phyloP scores from a whole-genome alignment of 2,329 filamentous ascomycete species.

The Emergomyces pasteurianus region DNA sequence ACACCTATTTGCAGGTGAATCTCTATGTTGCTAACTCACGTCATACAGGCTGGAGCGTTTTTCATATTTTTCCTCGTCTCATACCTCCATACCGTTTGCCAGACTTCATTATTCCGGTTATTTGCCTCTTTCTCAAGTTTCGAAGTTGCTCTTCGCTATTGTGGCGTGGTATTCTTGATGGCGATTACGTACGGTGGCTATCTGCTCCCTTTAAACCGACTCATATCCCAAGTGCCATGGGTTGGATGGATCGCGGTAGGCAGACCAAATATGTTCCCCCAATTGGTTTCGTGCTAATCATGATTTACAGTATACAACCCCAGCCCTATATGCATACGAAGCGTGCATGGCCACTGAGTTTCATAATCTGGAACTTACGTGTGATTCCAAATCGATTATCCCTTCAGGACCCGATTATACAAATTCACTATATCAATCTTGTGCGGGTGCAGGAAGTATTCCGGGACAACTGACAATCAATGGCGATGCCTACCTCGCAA shows the following conservation, averaged over 20 bases:
- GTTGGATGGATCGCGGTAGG: conserved; percentile 43
- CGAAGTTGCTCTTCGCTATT: conserved; percentile 50
- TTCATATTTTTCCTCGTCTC: conserved; percentile 52
- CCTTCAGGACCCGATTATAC: conserved; percentile 41
- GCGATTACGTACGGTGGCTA: conserved; percentile 52
- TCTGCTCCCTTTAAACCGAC: conserved; percentile 47
- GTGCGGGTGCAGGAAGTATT: conserved; percentile 42
- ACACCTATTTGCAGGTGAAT: neutral
- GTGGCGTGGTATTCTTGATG: conserved; percentile 46
- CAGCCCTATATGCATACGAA: conserved; percentile 48
- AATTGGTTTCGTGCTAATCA: neutral
- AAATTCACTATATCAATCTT: conserved; percentile 44
- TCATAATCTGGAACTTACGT: conserved; percentile 41
- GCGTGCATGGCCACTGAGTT: conserved; percentile 54
- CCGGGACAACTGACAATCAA: conserved; percentile 38
- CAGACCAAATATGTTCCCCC: neutral
- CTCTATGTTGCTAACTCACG: neutral
- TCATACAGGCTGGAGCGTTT: conserved; percentile 42
- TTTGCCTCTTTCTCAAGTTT: conserved; percentile 50
- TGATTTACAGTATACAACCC: conserved; percentile 32
- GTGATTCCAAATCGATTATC: conserved; percentile 42
- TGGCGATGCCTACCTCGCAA: conserved; percentile 42
- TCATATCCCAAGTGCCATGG: conserved; percentile 47
- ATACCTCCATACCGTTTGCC: conserved; percentile 44
- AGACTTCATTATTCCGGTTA: conserved; percentile 50